Conservation (phyloP, 257 asterid species). For the Fraxinus quadrangulata region DNA sequence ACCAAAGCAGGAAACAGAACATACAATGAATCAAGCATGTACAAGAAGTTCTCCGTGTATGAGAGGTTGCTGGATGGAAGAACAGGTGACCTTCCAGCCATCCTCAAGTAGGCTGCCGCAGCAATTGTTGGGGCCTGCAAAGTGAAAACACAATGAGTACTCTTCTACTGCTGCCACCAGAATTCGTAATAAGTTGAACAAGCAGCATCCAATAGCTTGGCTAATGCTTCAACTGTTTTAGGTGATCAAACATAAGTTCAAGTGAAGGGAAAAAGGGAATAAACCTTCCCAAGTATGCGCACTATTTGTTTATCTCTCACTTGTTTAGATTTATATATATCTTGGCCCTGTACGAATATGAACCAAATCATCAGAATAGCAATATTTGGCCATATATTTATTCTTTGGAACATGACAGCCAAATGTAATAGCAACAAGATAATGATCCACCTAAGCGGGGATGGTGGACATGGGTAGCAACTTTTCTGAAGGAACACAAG, state of each 20-base stretch:
- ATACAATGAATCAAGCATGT: constrained; percentile 98
- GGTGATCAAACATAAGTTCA: neutral
- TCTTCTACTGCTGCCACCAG: constrained; percentile 6
- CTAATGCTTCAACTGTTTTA: neutral
- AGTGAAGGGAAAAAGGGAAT: constrained; percentile 18
- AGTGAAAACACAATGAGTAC: constrained; percentile 18
- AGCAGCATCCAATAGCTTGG: neutral
- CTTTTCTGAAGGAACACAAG: constrained; percentile 6
- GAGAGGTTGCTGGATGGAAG: constrained; percentile 92
- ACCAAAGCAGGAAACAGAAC: constrained; percentile 32
- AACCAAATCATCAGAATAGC: constrained; percentile 22
- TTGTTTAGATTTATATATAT: constrained; percentile 79
- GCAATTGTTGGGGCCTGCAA: constrained; percentile 97
- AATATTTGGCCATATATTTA: constrained; percentile 1
- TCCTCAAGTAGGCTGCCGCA: constrained; percentile 96
- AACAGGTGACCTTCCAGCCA: constrained; percentile 97
- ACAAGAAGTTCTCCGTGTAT: constrained; percentile 93
- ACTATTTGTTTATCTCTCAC: constrained; percentile 91
- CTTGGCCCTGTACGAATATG: constrained; percentile 64
- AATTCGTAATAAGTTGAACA: constrained; percentile 14
- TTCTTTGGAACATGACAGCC: constrained; percentile 7
- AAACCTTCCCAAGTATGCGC: constrained; percentile 92
- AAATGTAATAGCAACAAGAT: constrained; percentile 3
- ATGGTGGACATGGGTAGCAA: neutral
- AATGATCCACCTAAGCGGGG: constrained; percentile 7